phyloP scores from a whole-genome alignment of 257 asterid species.

The Solanum arcanum region DNA sequence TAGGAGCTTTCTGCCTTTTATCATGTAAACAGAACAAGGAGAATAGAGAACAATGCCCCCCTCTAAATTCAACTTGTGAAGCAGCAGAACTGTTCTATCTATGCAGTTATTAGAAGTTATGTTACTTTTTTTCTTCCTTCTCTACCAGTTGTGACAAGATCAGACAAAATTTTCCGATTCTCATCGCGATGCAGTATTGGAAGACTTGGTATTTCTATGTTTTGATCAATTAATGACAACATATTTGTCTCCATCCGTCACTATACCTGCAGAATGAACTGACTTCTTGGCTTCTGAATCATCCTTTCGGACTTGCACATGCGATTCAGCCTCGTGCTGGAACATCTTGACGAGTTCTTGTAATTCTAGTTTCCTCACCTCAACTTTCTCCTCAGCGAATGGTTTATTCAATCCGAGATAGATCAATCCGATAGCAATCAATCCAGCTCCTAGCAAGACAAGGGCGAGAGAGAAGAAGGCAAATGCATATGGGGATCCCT shows the following conservation, averaged over 20 bases:
- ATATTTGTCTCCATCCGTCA: neutral
- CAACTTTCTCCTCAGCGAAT: slow-evolving; percentile 53
- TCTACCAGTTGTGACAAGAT: neutral
- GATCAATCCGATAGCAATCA: slow-evolving; percentile 58
- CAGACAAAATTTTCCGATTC: neutral
- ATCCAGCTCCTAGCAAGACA: slow-evolving; percentile 40
- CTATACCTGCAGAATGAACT: neutral
- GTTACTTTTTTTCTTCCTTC: neutral
- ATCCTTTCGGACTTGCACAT: slow-evolving; percentile 76
- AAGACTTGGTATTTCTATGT: neutral
- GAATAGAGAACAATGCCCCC: neutral
- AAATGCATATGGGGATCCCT: slow-evolving; percentile 73
- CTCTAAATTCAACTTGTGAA: neutral
- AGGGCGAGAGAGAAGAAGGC: slow-evolving; percentile 66
- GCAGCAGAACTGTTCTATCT: neutral
- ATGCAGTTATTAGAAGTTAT: neutral
- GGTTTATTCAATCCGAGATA: slow-evolving; percentile 82
- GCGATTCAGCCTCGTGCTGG: slow-evolving; percentile 92
- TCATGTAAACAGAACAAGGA: neutral
- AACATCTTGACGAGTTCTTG: slow-evolving; percentile 71
- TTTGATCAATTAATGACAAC: neutral
- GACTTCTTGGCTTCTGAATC: slow-evolving; percentile 7
- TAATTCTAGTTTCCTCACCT: slow-evolving; percentile 73
- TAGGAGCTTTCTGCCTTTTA: neutral
- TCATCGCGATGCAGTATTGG: neutral